Evolutionary conservation across 306 rosid genomes (phyloP), one percentile per base, ranked within the genome.

Genomic region (Vicia villosa): DNA sequence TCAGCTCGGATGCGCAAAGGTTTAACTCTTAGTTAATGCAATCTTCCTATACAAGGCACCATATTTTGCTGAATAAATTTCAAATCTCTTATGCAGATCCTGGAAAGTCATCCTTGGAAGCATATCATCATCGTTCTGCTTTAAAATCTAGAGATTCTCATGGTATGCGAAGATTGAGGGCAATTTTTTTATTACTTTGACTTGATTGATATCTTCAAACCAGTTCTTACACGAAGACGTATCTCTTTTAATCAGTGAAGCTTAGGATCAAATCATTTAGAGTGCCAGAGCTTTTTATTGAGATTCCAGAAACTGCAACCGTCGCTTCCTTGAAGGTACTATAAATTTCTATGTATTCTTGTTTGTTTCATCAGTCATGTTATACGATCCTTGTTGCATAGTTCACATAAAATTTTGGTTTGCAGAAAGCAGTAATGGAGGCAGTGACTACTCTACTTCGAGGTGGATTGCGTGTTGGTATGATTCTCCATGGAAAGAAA

Each of bases 221-320:
- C 55, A 75, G 56, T 80, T 85, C 81, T 79, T 72, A 83, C 79
- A 68, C n/a, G 26, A 66, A 77, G 74, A 40, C 68, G 46, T 81
- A 43, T 72, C 83, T 76, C 61, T 74, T 83, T 84, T 79, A 64
- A 76, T 70, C 96, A 89, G 98, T 89, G 86, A 88, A 87, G 79
- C 87, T 92, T 70, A 84, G 92, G 92, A 87, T 92, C 86, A 92
- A 89, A 82, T 92, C 98, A 24, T 89, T 89, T 74, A 84, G 87
- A 83, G 96, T 92, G 82, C 98, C 98, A 0, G 96, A 92, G 86
- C 91, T 92, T 76, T 85, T 88, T 32, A 86, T 92, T 59, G 96
- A 92, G 83, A 86, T 92, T 78, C 85, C 98, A 0, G 96, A 90
- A 83, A 89, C 88, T 45, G 92, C 93, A 73, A 89, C 93, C 10